A percentile compares a stretch with the other conserved stretches of the same genome.
phyloP scores from a whole-genome alignment of 192 early-diverging fungal species.

The Backusella luteola region DNA sequence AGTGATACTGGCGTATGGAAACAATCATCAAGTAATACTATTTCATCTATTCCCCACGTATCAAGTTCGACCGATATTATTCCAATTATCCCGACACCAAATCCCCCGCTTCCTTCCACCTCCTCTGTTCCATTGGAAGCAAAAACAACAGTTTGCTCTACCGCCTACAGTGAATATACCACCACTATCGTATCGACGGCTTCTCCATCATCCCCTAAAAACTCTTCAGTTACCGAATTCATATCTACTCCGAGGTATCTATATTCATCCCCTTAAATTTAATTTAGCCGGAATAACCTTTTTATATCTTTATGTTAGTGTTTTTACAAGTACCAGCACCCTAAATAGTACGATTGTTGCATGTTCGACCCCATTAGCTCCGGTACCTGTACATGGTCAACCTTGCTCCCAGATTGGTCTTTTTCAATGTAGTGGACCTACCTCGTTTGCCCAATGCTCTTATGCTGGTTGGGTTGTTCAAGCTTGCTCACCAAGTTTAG shows the following conservation, averaged over 20 bases:
- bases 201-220: background rate
- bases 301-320: slow-evolving; percentile 2
- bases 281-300: background rate
- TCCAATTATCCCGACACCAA: background rate
- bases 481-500: slow-evolving; percentile 40
- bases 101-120: background rate
- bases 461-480: slow-evolving; percentile 42
- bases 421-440: slow-evolving; percentile 40
- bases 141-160: background rate
- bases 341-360: slow-evolving; percentile 10
- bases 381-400: slow-evolving; percentile 25
- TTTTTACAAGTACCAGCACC: background rate
- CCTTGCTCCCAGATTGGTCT: slow-evolving; percentile 32
- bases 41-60: background rate
- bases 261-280: background rate
- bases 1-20: background rate
- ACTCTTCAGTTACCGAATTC: background rate
- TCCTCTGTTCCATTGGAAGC: background rate
- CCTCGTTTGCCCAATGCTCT: slow-evolving; percentile 44
- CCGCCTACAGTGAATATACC: background rate
- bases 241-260: background rate
- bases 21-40: background rate
- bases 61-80: background rate
- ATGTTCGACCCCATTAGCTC: background rate
- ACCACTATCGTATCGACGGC: background rate